Base-by-base conservation (phyloP, 805 yeast genomes). In the Clavispora santaluciae region DNA sequence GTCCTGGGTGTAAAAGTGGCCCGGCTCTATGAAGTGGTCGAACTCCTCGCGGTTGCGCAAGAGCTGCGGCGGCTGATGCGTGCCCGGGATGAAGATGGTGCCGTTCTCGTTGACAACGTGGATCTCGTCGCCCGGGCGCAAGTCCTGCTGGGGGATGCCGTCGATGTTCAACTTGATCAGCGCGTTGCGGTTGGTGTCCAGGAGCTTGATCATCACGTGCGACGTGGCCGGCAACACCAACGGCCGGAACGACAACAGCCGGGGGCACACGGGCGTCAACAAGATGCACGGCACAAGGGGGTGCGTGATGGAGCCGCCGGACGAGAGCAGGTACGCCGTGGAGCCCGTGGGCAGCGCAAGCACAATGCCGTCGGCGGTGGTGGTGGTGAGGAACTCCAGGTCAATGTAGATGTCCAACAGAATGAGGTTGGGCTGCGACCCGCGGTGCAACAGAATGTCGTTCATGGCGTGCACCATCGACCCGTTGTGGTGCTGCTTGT, bases 291-390 rank as follows among this genome's bases (percentile, higher is more conserved):
- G 83, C 7, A 90, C 95, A 39, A 81, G 64, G 0, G 98, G 97
- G 49, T 90, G 95, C 1, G 87, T 91, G 44, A 90, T 90, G 11
- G 95, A 80, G 1, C 98, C 98, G 11, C 98, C 97, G 1, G 95
- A 79, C 22, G 87, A 78, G 39, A 90, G 66, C 0, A 95, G 86
- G 56, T 90, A 90, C 0, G 97, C 96, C 0, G 97, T 90, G 8
- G 95, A 86, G 0, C 98, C 98, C 0, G 97, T 90, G 13, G 98
- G 98, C 0, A 97, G 86, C 3, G 93, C 75, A 35, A 88, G 71
- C 5, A 81, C 78, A 7, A 90, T 74, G 28, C 98, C 98, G 61
- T 91, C 98, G 1, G 95, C 96, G 0, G 91, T 85, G 4, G 96
- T 89, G 39, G 90, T 78, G 6, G 98, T 91, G 40, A 91, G 66